Base-by-base conservation (phyloP, 177 flowering plant genomes). In the Telopea speciosissima region DNA sequence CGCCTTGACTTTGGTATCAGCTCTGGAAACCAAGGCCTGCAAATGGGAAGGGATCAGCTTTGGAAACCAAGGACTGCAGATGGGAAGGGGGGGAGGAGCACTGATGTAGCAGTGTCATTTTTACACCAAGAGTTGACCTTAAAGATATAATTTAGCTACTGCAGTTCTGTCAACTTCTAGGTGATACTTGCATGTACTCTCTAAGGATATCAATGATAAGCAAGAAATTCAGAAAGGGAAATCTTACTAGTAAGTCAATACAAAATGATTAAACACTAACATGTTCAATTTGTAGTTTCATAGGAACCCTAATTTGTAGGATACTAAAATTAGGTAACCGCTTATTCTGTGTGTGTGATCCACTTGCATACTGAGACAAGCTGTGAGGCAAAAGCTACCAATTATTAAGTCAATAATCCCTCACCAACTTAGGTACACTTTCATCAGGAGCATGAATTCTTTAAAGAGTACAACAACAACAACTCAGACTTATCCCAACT, bases 1-100 rank as follows among this genome's bases (percentile, higher is more conserved):
- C 69, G 84, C 87, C 79, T 88, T 89, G 72, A 93, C 90, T 81
- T 79, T 89, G 36, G 81, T 76, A 75, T 90, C 90, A 74, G 94
- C 92, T 82, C 76, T 83, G 26, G 93, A 76, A 75, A 88, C 72
- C 85, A 91, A 68, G 56, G 90, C 24, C 99, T 95, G 79, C 69
- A 82, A 1, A 28, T 14, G 83, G 31, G 31, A 28, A 28, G 31
- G 4, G 31, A 75, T 90, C 90, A 74, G 94, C 92, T 82, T 75
- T 83, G 26, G 93, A 76, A 75, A 88, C 72, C 85, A 91, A 68
- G 56, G 90, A 24, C 99, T 95, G 79, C 69, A 82, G 0, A 25
- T 14, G 63, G 75, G 31, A 66, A 70, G 22, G 17, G 24, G 31
- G 22, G 45, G 23, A 8, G 54, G n/a, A 24, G 24, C 31, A 28